Base-by-base conservation (phyloP, 352 stramenopile genomes). In the Phytophthora boehmeriae region DNA sequence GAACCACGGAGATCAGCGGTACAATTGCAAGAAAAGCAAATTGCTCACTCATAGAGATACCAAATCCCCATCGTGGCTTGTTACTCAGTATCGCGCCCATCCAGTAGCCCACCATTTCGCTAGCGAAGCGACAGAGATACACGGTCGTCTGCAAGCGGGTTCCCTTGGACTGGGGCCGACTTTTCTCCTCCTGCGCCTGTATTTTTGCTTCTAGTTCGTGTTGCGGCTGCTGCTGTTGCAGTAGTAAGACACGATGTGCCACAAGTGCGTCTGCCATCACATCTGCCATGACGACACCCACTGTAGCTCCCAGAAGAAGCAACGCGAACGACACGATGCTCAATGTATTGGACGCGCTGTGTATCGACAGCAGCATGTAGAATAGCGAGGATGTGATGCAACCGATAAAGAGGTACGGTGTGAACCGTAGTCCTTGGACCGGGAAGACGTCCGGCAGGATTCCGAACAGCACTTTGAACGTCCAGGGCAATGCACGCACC, bases 201-300 rank as follows among this genome's bases (percentile, higher is more conserved):
- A 68, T 34, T 42, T 72, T 72, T 11, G 36, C 13, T 36, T 66
- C 49, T 17, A 50, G 38, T 54, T 39, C 45, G 23, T 63, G 35
- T 22, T 27, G 61, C 4, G 59, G 50, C n/a, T 49, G 48, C 14
- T 56, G 35, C 14, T 64, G 53, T 30, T 68, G 42, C 11, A 68
- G 39, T 0, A 53, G 48, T 36, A 92, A 68, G 27, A 91, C 83
- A 4, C 79, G 79, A 50, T 79, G 80, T 2, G 80, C 78, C 14
- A 94, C 80, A 11, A 92, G 63, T 28, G 76, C 83, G 56, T 94
- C 86, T 41, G 76, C 77, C 83, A 94, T 94, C 47, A 94, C 86
- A 63, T 94, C 86, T 6, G 81, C 78, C 75, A 94, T 89, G 19
- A 92, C 85, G 22, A 90, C 84, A 9, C 83, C 86, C 20, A 90